Percentiles rank a stretch among this genome's conserved stretches.
phyloP scores from a whole-genome alignment of 2,329 filamentous ascomycete genomes.

The Cordyceps militaris region DNA sequence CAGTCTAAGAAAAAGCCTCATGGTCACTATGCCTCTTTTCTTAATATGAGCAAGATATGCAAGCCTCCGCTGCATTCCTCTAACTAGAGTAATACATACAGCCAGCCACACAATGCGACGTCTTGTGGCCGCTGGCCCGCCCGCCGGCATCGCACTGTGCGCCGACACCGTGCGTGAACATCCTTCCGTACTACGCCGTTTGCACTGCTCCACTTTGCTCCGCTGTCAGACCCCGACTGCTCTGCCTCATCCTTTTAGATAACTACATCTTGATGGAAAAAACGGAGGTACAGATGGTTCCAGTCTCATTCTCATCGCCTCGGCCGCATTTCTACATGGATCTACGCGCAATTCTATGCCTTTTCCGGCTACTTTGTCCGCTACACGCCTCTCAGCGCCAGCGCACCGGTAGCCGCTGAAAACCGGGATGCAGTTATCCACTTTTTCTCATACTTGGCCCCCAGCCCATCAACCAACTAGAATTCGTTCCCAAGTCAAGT shows the following conservation, averaged over 20 bases:
- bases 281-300: background rate
- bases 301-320: background rate
- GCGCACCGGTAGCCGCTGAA: background rate
- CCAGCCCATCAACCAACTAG: conserved; percentile 4
- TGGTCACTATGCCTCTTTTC: background rate
- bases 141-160: conserved; percentile 5
- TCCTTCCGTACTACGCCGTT: background rate
- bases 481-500: background rate
- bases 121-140: background rate
- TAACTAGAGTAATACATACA: no score
- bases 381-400: background rate
- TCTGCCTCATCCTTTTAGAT: background rate
- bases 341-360: conserved; percentile 5
- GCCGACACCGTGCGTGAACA: background rate
- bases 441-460: conserved; percentile 7
- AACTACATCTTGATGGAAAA: background rate
- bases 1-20: background rate
- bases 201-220: background rate
- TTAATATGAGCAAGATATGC: background rate
- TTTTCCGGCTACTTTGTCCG: conserved; percentile 4
- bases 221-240: background rate
- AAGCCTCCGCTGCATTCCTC: background rate
- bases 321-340: conserved; percentile 10
- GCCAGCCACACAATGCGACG: conserved; percentile 1
- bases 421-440: conserved; percentile 2